Percentiles rank a stretch among this genome's conserved stretches.
Evolutionary conservation across 1,284 basidiomycete genomes (phyloP).

Genomic region (Boletus sp.): DNA sequence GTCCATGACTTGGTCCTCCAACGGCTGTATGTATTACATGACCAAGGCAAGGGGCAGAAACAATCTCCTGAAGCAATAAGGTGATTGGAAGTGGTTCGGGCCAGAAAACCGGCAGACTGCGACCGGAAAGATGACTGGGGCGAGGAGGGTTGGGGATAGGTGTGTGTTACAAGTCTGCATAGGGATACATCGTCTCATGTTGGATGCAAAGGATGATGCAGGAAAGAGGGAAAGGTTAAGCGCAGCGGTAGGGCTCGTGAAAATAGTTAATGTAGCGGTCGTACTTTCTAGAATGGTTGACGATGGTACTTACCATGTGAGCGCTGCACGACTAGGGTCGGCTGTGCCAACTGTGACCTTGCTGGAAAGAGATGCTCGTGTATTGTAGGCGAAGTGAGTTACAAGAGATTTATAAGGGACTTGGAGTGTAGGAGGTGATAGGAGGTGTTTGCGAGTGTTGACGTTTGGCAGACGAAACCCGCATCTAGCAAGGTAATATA

Average conservation of each 20-base stretch:
- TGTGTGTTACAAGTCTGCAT: conserved; percentile 3
- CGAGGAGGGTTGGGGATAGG: conserved; percentile 8
- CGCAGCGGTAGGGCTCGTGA: conserved; percentile 33
- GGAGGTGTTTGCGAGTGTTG: too few species aligned
- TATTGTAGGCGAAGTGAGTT: too few species aligned
- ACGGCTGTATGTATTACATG: conserved; percentile 46
- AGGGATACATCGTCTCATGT: neutral
- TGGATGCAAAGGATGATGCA: conserved; percentile 22
- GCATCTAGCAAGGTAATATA: too few species aligned
- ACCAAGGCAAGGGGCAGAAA: conserved; percentile 9
- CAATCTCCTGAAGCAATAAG: conserved; percentile 13
- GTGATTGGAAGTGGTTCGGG: conserved; percentile 34
- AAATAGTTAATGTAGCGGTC: neutral
- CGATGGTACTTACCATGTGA: neutral
- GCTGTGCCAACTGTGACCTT: too few species aligned
- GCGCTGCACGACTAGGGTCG: neutral
- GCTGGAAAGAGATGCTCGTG: too few species aligned
- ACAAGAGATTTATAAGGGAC: too few species aligned
- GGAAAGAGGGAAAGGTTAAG: conserved; percentile 64
- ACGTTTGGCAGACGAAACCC: too few species aligned
- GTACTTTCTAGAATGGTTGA: neutral
- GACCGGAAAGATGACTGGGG: conserved; percentile 10
- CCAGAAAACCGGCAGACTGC: conserved; percentile 11
- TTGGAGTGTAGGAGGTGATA: too few species aligned
- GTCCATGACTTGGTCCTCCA: conserved; percentile 64